Evolutionary conservation across 1,139 yeast genomes (phyloP), one percentile per base, ranked within the genome.

Genomic region (Lodderomyces elongisporus): DNA sequence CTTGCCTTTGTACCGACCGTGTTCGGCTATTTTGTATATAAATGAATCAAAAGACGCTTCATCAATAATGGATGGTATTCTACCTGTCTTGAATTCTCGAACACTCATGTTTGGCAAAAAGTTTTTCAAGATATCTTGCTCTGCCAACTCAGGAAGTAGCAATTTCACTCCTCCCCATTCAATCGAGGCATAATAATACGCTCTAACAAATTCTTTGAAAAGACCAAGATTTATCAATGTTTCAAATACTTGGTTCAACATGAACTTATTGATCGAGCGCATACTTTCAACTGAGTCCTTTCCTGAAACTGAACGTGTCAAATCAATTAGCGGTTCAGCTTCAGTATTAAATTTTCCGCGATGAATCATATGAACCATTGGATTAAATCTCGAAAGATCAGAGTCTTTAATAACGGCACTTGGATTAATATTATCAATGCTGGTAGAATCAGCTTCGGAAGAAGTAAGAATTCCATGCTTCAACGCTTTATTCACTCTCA

Each of bases 161-260:
- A 42, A 27, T 23, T 37, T 31, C 9, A 42, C 15, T 1, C 47
- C 47, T 18, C 66, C 71, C 64, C 67, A 66, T 34, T 51, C 51
- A 32, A 51, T 45, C 25, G 66, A 42, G 1, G 53, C 33, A 27
- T 52, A 56, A 66, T 65, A 63, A 17, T 57, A 43, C 3, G 56
- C 51, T 28, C 48, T 39, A 16, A 57, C 42, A 33, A 60, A 62
- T 34, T 62, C 67, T 10, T 48, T 44, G 14, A 54, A 48, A 33
- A 49, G 53, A 8, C 70, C 71, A 34, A 66, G 40, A 17, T 53
- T 51, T 14, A 53, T 33, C 17, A 68, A 47, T 2, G 59, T 58
- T 35, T 66, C 70, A 25, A 67, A 46, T 2, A 51, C 47, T 16
- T 49, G 48, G 39, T 53, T 54, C 26, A 66, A 45, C 12, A 66